These are phyloP conservation scores for Murraya paniculata DNA, from an alignment of 345 rosid genomes.

Conservation along the genomic window DNA sequence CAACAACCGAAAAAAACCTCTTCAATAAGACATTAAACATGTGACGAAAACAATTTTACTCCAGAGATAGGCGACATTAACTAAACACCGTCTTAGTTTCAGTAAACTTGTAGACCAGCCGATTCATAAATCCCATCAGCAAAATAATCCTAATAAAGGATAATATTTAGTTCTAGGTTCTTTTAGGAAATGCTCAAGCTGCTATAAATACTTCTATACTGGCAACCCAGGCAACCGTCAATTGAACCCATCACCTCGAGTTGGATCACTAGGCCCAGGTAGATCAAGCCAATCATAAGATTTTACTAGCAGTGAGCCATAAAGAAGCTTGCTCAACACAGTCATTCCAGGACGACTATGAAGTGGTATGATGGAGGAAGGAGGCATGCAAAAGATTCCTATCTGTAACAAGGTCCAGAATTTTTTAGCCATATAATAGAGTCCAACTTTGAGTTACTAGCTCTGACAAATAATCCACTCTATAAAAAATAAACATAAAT, in stretches of 20 bases:
- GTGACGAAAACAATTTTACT: not conserved
- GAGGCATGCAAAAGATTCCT: slow-evolving; percentile 92
- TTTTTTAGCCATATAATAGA: not conserved
- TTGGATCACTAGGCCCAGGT: slow-evolving; percentile 44
- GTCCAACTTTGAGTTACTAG: not conserved
- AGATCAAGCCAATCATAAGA: slow-evolving; percentile 87
- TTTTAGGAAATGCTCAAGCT: not conserved
- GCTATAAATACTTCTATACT: not conserved
- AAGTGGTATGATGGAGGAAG: slow-evolving; percentile 82
- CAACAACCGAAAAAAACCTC: not conserved
- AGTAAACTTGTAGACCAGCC: not conserved
- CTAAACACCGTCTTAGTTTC: not conserved
- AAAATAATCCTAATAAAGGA: not conserved
- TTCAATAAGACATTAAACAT: not conserved
- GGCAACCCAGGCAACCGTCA: not conserved
- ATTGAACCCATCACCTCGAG: slow-evolving; percentile 55
- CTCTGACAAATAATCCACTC: not conserved
- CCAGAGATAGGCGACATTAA: not conserved
- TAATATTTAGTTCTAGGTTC: not conserved
- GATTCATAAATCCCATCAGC: not conserved
- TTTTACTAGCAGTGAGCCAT: slow-evolving; percentile 74
- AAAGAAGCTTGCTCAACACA: slow-evolving; percentile 84
- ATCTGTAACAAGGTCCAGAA: slow-evolving; percentile 45
- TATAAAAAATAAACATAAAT: not conserved
- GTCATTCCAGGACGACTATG: slow-evolving; percentile 97